Conservation (phyloP, 352 stramenopile species). For the Albugo candida region DNA sequence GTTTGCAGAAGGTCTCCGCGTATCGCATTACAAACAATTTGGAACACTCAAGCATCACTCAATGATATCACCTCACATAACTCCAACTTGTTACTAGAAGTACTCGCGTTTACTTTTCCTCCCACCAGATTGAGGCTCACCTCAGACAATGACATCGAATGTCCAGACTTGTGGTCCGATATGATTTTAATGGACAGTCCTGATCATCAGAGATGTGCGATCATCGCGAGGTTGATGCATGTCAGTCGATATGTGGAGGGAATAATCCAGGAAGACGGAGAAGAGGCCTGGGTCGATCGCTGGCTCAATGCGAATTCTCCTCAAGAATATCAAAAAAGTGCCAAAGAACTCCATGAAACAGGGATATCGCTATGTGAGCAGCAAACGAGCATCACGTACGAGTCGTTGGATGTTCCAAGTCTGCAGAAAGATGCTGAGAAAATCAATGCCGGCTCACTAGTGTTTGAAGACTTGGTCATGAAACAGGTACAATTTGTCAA, state of each 20-base stretch:
- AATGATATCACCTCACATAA: conserved; percentile 29
- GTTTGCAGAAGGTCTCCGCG: conserved; percentile 45
- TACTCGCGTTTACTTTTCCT: conserved; percentile 46
- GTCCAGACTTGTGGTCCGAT: too few species aligned
- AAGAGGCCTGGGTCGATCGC: conserved; percentile 25
- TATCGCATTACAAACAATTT: conserved; percentile 61
- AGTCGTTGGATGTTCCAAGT: conserved; percentile 22
- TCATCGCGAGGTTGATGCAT: too few species aligned
- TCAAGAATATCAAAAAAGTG: conserved; percentile 28
- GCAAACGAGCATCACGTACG: conserved; percentile 50
- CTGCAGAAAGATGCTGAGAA: conserved; percentile 1
- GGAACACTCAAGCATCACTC: conserved; percentile 44
- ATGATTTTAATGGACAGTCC: conserved; percentile 34
- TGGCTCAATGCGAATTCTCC: conserved; percentile 35
- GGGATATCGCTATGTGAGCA: conserved; percentile 57
- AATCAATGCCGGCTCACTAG: conserved; percentile 9
- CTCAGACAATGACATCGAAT: conserved; percentile 8
- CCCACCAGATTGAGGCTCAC: too few species aligned
- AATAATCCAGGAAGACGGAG: conserved; percentile 24
- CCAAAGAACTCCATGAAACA: conserved; percentile 16
- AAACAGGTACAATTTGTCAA: conserved; percentile 61
- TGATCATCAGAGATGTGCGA: conserved; percentile 26
- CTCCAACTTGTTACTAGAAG: conserved; percentile 33
- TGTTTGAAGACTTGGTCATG: conserved; percentile 35
- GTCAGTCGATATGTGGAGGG: conserved; percentile 15